Percentiles rank a stretch among this genome's conserved stretches.
Conservation (phyloP, 352 stramenopile genomes). For the Globisporangium paroecandrum region DNA sequence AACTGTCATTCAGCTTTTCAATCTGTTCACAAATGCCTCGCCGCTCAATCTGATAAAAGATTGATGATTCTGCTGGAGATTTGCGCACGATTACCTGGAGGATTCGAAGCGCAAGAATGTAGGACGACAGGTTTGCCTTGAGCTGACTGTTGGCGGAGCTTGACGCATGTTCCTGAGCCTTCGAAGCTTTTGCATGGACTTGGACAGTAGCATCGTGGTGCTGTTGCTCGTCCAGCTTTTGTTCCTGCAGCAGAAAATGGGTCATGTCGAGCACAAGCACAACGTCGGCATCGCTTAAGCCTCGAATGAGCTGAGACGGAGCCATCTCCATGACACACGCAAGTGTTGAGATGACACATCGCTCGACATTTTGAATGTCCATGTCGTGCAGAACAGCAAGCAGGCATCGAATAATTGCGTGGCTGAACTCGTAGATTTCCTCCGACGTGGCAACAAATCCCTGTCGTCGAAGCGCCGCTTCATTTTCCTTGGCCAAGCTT, state of each 20-base stretch:
- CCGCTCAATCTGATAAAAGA: constrained; percentile 82
- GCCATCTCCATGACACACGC: constrained; percentile 75
- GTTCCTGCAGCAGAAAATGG: constrained; percentile 63
- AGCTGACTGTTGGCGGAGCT: constrained; percentile 14
- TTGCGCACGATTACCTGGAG: constrained; percentile 71
- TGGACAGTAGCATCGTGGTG: not conserved
- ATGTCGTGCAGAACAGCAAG: constrained; percentile 49
- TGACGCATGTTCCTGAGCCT: not conserved
- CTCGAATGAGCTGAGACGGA: constrained; percentile 47
- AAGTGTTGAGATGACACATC: constrained; percentile 56
- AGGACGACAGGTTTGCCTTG: constrained; percentile 47
- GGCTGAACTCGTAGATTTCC: constrained; percentile 49
- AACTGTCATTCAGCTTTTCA: constrained; percentile 47
- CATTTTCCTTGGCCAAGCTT: constrained; percentile 10
- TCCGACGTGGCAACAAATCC: constrained; percentile 27
- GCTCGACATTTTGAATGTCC: constrained; percentile 69
- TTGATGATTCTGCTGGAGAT: constrained; percentile 43
- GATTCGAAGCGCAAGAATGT: constrained; percentile 70
- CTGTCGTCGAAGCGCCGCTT: constrained; percentile 17
- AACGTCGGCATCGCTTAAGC: constrained; percentile 47
- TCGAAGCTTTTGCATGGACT: not conserved
- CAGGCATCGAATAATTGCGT: constrained; percentile 41
- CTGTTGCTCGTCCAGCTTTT: constrained; percentile 10
- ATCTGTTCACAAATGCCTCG: constrained; percentile 78
- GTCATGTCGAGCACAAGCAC: constrained; percentile 66